Evolutionary conservation across 1,139 yeast genomes (phyloP), one percentile per base, ranked within the genome.

Genomic region (Pichia sp.): DNA sequence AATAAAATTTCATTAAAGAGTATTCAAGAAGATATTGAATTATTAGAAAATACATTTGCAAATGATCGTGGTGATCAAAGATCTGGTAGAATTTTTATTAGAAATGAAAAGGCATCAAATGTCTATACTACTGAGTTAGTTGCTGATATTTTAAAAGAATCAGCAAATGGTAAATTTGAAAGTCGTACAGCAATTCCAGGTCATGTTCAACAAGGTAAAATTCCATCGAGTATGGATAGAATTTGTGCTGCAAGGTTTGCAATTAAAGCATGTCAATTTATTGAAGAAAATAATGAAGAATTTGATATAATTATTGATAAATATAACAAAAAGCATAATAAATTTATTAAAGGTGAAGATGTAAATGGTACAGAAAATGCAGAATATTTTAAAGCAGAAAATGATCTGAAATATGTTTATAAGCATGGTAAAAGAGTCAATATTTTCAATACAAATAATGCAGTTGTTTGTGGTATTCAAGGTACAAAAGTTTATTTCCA

Each of bases 151-250:
- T 76, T 84, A 52, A 76, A 77, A 49, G 85, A 79, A 54, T 78
- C 78, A 55, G 80, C 85, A 8, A 67, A 72, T 16, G 84, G 84
- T 27, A 71, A 78, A 58, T 84, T 80, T 56, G 92, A 83, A 58
- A 80, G 87, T 31, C 76, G 83, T 59, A 78, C 89, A 6, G 92
- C 92, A 3, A 71, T 81, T 49, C 92, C 92, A 36, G 92, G 94
- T 28, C 92, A 84, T 59, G 89, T 84, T 38, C 92, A 84, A 67
- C 92, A 84, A 63, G 94, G 94, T 57, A 80, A 77, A 46, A 70
- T 80, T n/a, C 92, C 94, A 47, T 76, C 87, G 3, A 80, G 89
- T 41, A 80, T 81, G 69, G 94, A 84, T 60, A 71, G 94, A 64
- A 79, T 84, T 9, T 70, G 73, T 58, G 89, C 89, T 4, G 76